Conservation (phyloP, 1,139 yeast species). For the Saccharomyces hybrid region DNA sequence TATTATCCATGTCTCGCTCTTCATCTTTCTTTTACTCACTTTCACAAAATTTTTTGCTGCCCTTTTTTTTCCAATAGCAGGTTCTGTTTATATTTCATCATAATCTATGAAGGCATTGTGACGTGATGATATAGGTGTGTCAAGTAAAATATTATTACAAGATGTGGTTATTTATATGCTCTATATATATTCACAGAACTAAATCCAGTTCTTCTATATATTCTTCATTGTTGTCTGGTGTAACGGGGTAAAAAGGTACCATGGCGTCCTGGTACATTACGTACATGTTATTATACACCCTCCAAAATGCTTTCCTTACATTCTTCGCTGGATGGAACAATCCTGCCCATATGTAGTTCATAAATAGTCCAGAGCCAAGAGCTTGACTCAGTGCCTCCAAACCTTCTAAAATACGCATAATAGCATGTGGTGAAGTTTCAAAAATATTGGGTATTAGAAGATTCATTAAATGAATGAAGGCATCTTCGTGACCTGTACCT, state of each 20-base stretch:
- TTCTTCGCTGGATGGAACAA: slow-evolving; percentile 88
- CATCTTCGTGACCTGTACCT: slow-evolving; percentile 71
- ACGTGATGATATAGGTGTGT: not conserved
- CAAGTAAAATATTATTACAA: not conserved
- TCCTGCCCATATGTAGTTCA: slow-evolving; percentile 82
- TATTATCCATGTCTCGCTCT: not conserved
- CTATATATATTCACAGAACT: slow-evolving; percentile 15
- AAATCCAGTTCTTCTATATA: slow-evolving; percentile 38
- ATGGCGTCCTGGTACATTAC: slow-evolving; percentile 66
- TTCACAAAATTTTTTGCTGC: not conserved
- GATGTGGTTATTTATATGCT: not conserved
- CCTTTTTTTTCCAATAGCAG: not conserved
- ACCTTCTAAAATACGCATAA: slow-evolving; percentile 71
- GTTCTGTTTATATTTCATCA: not conserved
- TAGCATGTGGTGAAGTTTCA: slow-evolving; percentile 94
- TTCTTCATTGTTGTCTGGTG: slow-evolving; percentile 27
- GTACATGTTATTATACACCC: slow-evolving; percentile 67
- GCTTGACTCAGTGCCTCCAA: slow-evolving; percentile 67
- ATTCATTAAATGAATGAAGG: slow-evolving; percentile 67
- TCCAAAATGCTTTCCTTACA: slow-evolving; percentile 84
- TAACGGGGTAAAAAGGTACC: slow-evolving; percentile 77
- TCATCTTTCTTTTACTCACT: not conserved
- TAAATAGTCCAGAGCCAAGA: slow-evolving; percentile 66
- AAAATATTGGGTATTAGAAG: slow-evolving; percentile 75
- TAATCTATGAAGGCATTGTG: not conserved